Evolutionary conservation across 2,329 filamentous ascomycete species (phyloP), one percentile per base, ranked within the genome.

Genomic region (Aspergillus intermedius): DNA sequence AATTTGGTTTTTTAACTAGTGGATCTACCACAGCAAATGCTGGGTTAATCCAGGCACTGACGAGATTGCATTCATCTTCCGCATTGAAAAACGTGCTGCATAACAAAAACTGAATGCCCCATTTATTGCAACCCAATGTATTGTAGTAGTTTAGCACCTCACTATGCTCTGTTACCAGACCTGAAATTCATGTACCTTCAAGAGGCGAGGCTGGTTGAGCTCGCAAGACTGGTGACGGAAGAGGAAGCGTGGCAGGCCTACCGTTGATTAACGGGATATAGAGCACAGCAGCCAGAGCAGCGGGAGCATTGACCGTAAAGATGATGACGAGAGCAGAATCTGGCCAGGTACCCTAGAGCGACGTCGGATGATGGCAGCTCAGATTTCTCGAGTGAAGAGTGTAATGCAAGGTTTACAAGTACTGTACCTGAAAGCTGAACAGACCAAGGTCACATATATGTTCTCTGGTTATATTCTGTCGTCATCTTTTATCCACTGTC

Each of bases 261-360:
- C 44, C 46, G 12, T 43, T 35, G 1, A 51, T 28, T 19, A 52
- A 53, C 22, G 52, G 56, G 30, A 60, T 57, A 12, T 44, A 60
- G 28, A 60, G 55, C 41, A 44, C 54, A n/a, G 46, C 51, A 22
- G 49, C 50, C 22, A 62, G 57, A 8, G 58, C 53, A 17, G 49
- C 54, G n/a, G 17, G 54, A 60, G 41, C 54, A 61, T 42, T 61
- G 54, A 17, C 46, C 55, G 42, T 60, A 60, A 37, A 60, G 41
- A 5, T 46, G 47, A 47, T 58, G 48, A 19, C 46, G 44, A 5
- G 22, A 22, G 34, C 58, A 61, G 41, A 61, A 60, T 12, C 52
- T 48, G 30, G 51, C 39, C 2, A 61, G 49, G 17, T 59, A 61
- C 47, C 53, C 25, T 19, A 61, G 47, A 49, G 59, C 55, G 9